Base-by-base conservation (phyloP, 2,329 filamentous ascomycete genomes). In the Simplicillium sp. region DNA sequence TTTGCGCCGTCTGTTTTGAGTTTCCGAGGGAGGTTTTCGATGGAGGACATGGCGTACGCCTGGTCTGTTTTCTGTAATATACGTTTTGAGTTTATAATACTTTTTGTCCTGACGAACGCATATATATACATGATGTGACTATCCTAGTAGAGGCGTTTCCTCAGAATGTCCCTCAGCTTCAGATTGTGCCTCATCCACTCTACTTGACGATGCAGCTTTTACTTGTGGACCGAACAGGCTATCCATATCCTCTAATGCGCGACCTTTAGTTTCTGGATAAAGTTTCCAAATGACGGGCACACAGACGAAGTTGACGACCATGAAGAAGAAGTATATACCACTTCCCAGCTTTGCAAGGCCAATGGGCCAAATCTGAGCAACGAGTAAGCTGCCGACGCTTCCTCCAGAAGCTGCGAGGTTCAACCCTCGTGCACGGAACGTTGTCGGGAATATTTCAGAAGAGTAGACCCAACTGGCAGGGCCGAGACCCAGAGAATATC, bases 371-470 rank as follows among this genome's bases (percentile, higher is more conserved):
- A 71, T 63, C 42, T 76, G 69, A 0, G 70, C 66, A 2, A 70
- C 70, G 20, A 75, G 58, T 38, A 77, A 68, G 20, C 73, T 70
- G 0, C 73, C 75, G 31, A 77, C 63, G n/a, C 73, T 66, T 16
- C 71, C 70, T 0, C 65, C 71, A 0, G 71, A 71, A 1, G 74
- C 71, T 0, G 73, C 65, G 32, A 77, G 64, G 51, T 72, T 77
- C 39, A 78, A 64, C 3, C 73, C 74, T 1, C 70, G 65, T 3
- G 74, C 73, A 11, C 74, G 69, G n/a, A 75, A 62, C 5, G 71
- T 60, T 0, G 73, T 77, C 3, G 73, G 73, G 50, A 79, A 77
- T 46, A 78, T 77, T 65, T 79, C 74, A 0, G 72, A 67, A n/a
- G 71, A 70, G 45, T 78, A 78, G 0, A 78, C 71, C 74, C 74